Evolutionary conservation across 352 stramenopile genomes (phyloP), one percentile per base, ranked within the genome.

Genomic region (Globisporangium paroecandrum): DNA sequence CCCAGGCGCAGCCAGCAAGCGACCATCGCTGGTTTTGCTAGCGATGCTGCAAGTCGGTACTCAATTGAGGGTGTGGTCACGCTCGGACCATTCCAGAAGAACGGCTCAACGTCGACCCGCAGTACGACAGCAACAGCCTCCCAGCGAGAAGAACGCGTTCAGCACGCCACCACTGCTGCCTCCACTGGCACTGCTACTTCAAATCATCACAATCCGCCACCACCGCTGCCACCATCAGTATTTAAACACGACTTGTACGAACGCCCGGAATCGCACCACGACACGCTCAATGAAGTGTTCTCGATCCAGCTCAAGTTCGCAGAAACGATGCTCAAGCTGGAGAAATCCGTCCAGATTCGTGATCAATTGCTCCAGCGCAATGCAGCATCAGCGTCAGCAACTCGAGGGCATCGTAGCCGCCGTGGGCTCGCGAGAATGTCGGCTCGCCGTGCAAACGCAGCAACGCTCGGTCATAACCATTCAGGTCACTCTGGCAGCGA

Each of bases 301-400:
- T 77, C 72, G 8, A 72, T 91, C 47, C 81, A 91, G 62, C 58
- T 89, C 13, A 81, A 88, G 53, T 91, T 91, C 32, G 83, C 83
- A 0, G 83, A 91, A 74, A 91, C 81, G 49, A 90, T 91, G 81
- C 70, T 81, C 0, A 83, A 86, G 58, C 69, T 91, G 15, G 83
- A 91, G 27, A 82, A 89, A 65, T 89, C 79, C 0, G 80, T 91
- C 22, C 83, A 89, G 58, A 62, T 77, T 13, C 77, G 83, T 15
- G 81, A 91, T 18, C 71, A 84, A 15, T 61, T 91, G 24, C 70
- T 91, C 27, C 34, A 41, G 29, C 58, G 63, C 59, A 62, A 60
- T 32, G 34, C 62, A 59, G 43, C 43, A 49, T 20, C 29, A 13
- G 6, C n/a, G 7, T 24, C n/a, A 61, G 1, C 58, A 24, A 49